Conservation (phyloP, 352 stramenopile genomes). For the Pythium graminicola region DNA sequence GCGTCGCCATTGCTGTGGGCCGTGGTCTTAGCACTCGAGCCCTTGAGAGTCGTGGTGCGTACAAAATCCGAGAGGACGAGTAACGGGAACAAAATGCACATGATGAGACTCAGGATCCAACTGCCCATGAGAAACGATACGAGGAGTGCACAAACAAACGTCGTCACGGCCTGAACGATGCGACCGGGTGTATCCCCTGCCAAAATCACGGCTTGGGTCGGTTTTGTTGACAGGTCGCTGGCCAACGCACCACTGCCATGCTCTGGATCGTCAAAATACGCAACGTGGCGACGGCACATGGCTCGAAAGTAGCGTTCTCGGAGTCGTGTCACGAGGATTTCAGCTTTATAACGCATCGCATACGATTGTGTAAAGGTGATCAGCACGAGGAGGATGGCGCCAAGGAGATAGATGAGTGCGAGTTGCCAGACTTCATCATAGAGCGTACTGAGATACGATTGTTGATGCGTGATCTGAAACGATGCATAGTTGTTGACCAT, state of each 20-base stretch:
- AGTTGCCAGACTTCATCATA: conserved; percentile 33
- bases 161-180: conserved; percentile 38
- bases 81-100: conserved; percentile 55
- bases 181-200: conserved; percentile 43
- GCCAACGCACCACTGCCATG: conserved; percentile 54
- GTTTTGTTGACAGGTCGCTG: conserved; percentile 43
- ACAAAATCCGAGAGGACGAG: conserved; percentile 37
- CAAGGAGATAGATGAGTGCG: conserved; percentile 27
- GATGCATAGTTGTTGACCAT: conserved; percentile 43
- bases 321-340: conserved; percentile 42
- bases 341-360: conserved; percentile 44
- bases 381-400: conserved; percentile 24
- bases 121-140: conserved; percentile 61
- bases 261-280: conserved; percentile 66
- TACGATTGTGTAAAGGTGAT: conserved; percentile 37
- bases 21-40: background rate
- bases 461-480: conserved; percentile 27
- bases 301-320: conserved; percentile 39
- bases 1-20: background rate
- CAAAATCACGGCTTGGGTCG: conserved; percentile 41
- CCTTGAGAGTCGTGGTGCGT: conserved; percentile 27
- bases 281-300: conserved; percentile 37
- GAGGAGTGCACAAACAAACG: conserved; percentile 42
- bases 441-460: conserved; percentile 21
- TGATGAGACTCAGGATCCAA: conserved; percentile 65